These are phyloP conservation scores for Ormosia emarginata DNA, from an alignment of 306 rosid species.

Conservation along the genomic window DNA sequence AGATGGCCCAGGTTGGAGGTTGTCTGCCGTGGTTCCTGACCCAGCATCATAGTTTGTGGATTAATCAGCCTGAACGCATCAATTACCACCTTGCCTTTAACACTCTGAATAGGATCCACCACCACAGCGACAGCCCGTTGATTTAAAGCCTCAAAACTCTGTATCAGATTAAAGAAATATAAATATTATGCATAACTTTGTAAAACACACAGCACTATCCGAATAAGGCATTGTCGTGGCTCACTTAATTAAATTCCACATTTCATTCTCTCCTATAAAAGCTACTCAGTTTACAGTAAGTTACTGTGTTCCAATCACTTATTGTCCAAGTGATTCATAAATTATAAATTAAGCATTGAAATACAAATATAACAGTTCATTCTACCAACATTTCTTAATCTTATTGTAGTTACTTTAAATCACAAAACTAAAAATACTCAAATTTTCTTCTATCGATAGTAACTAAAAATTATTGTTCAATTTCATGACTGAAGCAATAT, in stretches of 20 bases:
- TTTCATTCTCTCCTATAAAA: background rate
- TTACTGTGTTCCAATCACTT: background rate
- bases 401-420: background rate
- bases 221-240: background rate
- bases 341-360: background rate
- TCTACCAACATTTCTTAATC: background rate
- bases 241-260: background rate
- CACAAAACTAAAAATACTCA: background rate
- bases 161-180: slow-evolving; percentile 12
- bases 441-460: background rate
- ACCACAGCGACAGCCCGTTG: slow-evolving; percentile 97
- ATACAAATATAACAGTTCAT: background rate
- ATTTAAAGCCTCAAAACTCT: slow-evolving; percentile 97
- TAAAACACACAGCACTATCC: background rate
- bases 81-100: slow-evolving; percentile 93
- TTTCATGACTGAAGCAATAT: background rate
- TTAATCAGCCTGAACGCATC: slow-evolving; percentile 95
- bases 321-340: background rate
- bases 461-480: background rate
- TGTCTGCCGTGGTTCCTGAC: slow-evolving; percentile 94
- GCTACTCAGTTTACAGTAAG: background rate
- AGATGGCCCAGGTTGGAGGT: slow-evolving; percentile 93
- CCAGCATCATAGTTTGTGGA: slow-evolving; percentile 96
- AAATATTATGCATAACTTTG: background rate
- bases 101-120: slow-evolving; percentile 96